Base-by-base conservation (phyloP, 2,329 filamentous ascomycete genomes). In the Chaetoscypha palmicola region DNA sequence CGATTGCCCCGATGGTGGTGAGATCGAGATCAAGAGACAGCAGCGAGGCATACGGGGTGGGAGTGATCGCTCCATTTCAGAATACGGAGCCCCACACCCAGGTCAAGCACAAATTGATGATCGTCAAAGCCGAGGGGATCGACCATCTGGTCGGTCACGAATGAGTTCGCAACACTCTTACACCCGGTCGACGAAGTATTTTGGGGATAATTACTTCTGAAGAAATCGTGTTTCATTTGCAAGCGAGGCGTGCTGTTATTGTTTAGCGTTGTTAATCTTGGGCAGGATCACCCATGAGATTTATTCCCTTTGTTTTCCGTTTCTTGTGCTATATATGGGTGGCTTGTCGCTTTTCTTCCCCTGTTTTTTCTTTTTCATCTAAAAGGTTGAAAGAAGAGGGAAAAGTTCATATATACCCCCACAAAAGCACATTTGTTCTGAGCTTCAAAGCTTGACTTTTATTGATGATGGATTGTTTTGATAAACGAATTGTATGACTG, bases 1-100 rank as follows among this genome's bases (percentile, higher is more conserved):
- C 54, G 70, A 76, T 52, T 79, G 74, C 57, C 66, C 47, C 30
- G 73, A 78, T 38, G 77, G 76, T 28, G 76, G 76, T 17, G 76
- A 79, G 54, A 76, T 82, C 53, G 78, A 73, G 50, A 73, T 79
- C 50, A 67, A 68, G 36, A 56, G 63, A 45, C 65, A 67, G 24
- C 60, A 59, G 19, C 55, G 52, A 41, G 32, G 62, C 16, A 57
- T 63, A 35, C 62, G 66, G 8, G 62, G 65, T 38, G 71, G 67
- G 37, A 77, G 73, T 55, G 77, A 81, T 49, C 66, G 66, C 41
- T 48, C 72, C 69, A 36, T 61, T 60, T 44, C 72, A 70, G 43
- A 60, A 30, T 61, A 57, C 46, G 53, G 47, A 34, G 24, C 10
- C 12, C 39, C 39, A 5, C 23, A 21, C 14, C 39, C 17, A 8